Percentiles rank a stretch among this genome's conserved stretches.
phyloP scores from a whole-genome alignment of 805 yeast species.

The Pichia gijzeniarum region DNA sequence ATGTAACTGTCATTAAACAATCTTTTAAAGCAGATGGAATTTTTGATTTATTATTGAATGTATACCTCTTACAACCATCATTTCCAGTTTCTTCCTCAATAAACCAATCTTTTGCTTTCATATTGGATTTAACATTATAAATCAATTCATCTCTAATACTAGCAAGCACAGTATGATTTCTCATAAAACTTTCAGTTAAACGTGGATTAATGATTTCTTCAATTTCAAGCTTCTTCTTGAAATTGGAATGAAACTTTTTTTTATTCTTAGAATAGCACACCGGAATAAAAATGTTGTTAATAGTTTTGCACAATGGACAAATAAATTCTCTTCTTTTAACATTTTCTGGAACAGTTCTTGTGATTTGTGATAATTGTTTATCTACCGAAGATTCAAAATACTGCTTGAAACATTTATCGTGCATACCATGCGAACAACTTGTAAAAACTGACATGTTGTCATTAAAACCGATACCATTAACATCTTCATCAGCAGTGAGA shows the following conservation, averaged over 20 bases:
- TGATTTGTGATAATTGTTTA: slow-evolving; percentile 58
- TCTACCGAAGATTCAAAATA: slow-evolving; percentile 51
- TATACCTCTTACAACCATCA: slow-evolving; percentile 9
- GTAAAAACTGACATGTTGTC: slow-evolving; percentile 46
- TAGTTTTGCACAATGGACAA: slow-evolving; percentile 87
- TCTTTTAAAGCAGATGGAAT: slow-evolving; percentile 23
- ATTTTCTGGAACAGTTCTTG: slow-evolving; percentile 77
- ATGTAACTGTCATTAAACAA: slow-evolving; percentile 19
- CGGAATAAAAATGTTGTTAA: slow-evolving; percentile 81
- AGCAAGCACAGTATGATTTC: slow-evolving; percentile 9
- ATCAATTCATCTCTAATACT: slow-evolving; percentile 20
- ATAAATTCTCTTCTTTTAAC: slow-evolving; percentile 63
- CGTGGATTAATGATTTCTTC: slow-evolving; percentile 3
- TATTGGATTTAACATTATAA: slow-evolving; percentile 16
- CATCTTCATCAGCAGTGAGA: slow-evolving; percentile 28
- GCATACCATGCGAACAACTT: slow-evolving; percentile 95
- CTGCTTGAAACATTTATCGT: slow-evolving; percentile 65
- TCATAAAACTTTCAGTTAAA: slow-evolving; percentile 12
- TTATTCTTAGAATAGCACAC: slow-evolving; percentile 50
- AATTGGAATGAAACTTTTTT: slow-evolving; percentile 17
- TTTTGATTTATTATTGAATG: slow-evolving; percentile 15
- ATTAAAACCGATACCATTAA: slow-evolving; percentile 23
- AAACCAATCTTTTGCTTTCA: slow-evolving; percentile 27
- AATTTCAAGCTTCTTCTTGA: slow-evolving; percentile 8
- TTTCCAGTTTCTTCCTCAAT: slow-evolving; percentile 15